Conservation (phyloP, 257 asterid genomes). For the Nicotiana noctiflora region DNA sequence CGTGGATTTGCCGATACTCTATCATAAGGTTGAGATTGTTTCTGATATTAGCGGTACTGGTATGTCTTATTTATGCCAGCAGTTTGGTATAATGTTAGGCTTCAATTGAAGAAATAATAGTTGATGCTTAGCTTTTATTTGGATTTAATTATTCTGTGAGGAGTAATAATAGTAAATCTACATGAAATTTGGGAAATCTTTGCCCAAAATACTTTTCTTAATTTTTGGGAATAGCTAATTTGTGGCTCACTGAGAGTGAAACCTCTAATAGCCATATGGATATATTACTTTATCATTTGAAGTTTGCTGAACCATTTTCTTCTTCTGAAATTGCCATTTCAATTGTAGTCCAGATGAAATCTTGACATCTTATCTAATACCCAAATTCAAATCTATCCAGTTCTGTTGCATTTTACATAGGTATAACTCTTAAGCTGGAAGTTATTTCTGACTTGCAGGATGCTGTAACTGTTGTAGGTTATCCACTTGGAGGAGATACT, state of each 20-base stretch:
- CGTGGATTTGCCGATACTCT: not conserved
- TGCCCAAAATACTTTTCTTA: not conserved
- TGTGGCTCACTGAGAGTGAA: not conserved
- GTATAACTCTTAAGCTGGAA: not conserved
- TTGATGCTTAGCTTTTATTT: not conserved
- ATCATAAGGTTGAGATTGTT: not conserved
- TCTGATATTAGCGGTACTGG: not conserved
- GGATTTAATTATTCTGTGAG: not conserved
- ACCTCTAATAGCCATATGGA: not conserved
- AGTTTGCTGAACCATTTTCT: not conserved
- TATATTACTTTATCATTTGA: not conserved
- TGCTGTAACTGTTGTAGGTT: constrained; percentile 92
- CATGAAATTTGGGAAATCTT: not conserved
- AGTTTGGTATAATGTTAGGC: not conserved
- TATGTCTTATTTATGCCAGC: not conserved
- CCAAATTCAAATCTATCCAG: not conserved
- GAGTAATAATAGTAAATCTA: not conserved
- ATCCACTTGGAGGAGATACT: constrained; percentile 99
- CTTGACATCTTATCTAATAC: not conserved
- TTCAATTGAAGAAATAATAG: not conserved
- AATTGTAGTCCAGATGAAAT: not conserved
- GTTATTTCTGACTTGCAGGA: constrained; percentile 44
- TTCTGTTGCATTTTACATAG: not conserved
- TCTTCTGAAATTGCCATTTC: not conserved
- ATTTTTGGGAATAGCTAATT: not conserved